Percentiles rank a stretch among this genome's conserved stretches.
These are phyloP conservation scores for Phytopythium sindhum DNA, from an alignment of 352 stramenopile species.

Conservation along the genomic window DNA sequence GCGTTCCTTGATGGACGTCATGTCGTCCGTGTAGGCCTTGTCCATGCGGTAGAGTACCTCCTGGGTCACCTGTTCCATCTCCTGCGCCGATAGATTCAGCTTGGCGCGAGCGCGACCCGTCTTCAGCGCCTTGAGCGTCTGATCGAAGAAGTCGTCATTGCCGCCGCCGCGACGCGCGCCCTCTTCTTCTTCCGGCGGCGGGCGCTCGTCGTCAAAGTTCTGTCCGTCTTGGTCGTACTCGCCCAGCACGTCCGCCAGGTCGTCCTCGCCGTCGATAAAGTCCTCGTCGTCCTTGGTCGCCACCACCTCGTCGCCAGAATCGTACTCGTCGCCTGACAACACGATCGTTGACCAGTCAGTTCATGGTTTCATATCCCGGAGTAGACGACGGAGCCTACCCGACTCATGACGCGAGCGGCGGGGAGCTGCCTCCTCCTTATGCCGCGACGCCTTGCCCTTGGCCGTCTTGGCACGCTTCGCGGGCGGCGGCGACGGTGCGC, in stretches of 20 bases:
- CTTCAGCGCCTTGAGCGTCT: slow-evolving; percentile 84
- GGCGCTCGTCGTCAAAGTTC: slow-evolving; percentile 80
- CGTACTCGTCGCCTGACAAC: slow-evolving; percentile 63
- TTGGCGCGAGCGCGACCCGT: slow-evolving; percentile 67
- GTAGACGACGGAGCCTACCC: slow-evolving; percentile 8
- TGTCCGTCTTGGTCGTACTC: slow-evolving; percentile 79
- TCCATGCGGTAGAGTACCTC: slow-evolving; percentile 89
- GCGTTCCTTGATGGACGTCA: slow-evolving; percentile 54
- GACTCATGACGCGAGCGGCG: slow-evolving; percentile 18
- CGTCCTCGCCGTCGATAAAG: slow-evolving; percentile 87
- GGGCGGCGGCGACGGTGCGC: slow-evolving; percentile 29
- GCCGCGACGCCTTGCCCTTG: slow-evolving; percentile 6
- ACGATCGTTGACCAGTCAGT: not conserved
- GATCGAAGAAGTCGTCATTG: slow-evolving; percentile 79
- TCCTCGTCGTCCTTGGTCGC: slow-evolving; percentile 79
- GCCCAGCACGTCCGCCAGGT: slow-evolving; percentile 75
- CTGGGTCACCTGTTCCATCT: slow-evolving; percentile 85
- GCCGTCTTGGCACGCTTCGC: slow-evolving; percentile 49
- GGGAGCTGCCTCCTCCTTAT: slow-evolving; percentile 13
- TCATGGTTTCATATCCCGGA: not conserved
- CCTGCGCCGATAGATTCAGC: slow-evolving; percentile 77
- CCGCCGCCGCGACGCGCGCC: slow-evolving; percentile 5
- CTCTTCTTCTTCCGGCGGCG: slow-evolving; percentile 46
- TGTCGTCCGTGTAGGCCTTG: slow-evolving; percentile 80
- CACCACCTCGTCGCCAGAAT: slow-evolving; percentile 77